Evolutionary conservation across 192 early-diverging fungal species (phyloP).

Genomic region (Backusella liffmaniae): DNA sequence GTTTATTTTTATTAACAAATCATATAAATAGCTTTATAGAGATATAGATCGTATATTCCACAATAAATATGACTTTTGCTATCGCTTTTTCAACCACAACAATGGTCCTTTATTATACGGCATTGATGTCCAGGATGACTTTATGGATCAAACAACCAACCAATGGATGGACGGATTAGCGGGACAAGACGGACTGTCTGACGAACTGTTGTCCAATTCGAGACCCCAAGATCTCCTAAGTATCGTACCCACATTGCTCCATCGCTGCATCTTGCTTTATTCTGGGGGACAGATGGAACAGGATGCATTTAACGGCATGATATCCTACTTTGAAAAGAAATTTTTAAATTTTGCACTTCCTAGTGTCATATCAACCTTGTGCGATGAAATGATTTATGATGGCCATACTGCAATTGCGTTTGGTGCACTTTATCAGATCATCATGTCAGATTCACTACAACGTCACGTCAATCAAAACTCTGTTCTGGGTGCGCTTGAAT

Average conservation of each 20-base stretch:
- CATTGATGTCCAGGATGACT: constrained; percentile 4
- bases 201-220: constrained; percentile 26
- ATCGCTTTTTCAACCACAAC: constrained; percentile 23
- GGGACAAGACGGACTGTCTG: constrained; percentile 32
- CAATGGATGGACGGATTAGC: constrained; percentile 30
- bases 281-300: constrained; percentile 18
- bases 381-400: constrained; percentile 26
- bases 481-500: constrained; percentile 11
- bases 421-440: constrained; percentile 7
- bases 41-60: constrained; percentile 19
- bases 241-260: constrained; percentile 26
- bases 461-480: background rate
- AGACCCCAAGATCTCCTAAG: constrained; percentile 24
- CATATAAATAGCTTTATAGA: constrained; percentile 9
- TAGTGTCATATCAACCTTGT: constrained; percentile 19
- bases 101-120: constrained; percentile 19
- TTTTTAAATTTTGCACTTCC: constrained; percentile 34
- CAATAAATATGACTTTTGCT: constrained; percentile 20
- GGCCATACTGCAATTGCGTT: constrained; percentile 5
- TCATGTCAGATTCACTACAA: background rate
- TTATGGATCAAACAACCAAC: constrained; percentile 22
- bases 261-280: constrained; percentile 24
- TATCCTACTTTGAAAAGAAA: constrained; percentile 29
- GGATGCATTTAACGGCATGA: constrained; percentile 19
- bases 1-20: background rate